These are phyloP conservation scores for Tolypocladium endophyticum DNA, from an alignment of 2,329 filamentous ascomycete species.

Conservation along the genomic window DNA sequence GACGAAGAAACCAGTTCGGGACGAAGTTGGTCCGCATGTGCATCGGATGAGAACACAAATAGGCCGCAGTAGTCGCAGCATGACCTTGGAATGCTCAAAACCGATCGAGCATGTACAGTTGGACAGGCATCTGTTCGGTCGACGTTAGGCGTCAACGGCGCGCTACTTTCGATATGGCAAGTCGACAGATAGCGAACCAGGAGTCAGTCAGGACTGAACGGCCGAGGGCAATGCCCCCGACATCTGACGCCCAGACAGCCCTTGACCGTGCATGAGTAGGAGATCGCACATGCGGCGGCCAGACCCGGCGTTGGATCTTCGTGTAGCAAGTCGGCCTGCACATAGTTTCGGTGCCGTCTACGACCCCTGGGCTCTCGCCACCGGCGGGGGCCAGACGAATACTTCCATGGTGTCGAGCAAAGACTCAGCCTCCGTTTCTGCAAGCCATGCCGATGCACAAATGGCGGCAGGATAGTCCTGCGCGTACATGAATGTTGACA, in stretches of 20 bases:
- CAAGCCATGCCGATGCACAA: background rate
- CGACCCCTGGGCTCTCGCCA: background rate
- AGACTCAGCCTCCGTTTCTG: background rate
- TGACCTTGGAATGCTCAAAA: too few species aligned
- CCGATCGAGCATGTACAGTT: background rate
- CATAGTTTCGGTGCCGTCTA: background rate
- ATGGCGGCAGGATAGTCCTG: background rate
- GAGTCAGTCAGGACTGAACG: background rate
- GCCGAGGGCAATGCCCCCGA: background rate
- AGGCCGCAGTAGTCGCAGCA: background rate
- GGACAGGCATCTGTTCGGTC: background rate
- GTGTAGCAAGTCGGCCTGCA: background rate
- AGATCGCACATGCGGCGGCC: background rate
- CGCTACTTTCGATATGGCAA: background rate
- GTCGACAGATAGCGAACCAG: background rate
- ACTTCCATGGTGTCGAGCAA: background rate
- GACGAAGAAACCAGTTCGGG: background rate
- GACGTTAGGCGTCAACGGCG: background rate
- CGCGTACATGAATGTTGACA: background rate
- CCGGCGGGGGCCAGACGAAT: background rate
- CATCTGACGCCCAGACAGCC: background rate
- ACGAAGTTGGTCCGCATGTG: background rate
- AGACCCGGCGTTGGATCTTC: background rate
- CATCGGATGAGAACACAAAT: too few species aligned
- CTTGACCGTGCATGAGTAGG: background rate